Base-by-base conservation (phyloP, 495 filamentous ascomycete genomes). In the Hyaloscypha variabilis region DNA sequence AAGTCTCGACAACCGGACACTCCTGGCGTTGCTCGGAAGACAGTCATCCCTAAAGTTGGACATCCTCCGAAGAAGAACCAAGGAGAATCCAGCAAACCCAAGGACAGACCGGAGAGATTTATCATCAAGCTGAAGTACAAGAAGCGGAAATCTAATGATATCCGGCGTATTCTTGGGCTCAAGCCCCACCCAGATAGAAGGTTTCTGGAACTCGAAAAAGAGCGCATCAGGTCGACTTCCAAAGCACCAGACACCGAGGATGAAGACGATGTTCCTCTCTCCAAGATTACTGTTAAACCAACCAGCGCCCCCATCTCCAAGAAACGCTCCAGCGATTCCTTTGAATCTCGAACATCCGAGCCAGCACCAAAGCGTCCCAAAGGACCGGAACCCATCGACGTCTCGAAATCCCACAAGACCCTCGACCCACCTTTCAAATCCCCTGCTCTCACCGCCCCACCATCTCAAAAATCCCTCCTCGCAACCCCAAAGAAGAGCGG, bases 111-210 rank as follows among this genome's bases (percentile, higher is more conserved):
- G 8, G 30, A 53, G 1, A 63, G 62, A 34, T 31, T 68, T 0
- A 67, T 73, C 19, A 60, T 73, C 1, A 71, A 63, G 46, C 42
- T 73, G 19, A 69, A 65, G 39, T 71, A 69, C 62, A 73, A 71
- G 39, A 71, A 71, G 54, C 14, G 25, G 21, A 34, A 49, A 50
- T 23, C 31, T 8, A 60, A 66, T 13, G 57, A 63, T n/a, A 65
- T 72, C 19, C 34, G 29, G 24, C 64, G 62, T 2, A 58, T 69
- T 50, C 65, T 72, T 21, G 11, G 25, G 19, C 19, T 34, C 1
- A 31, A 31, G 60, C 42, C 26, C 10, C 55, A 17, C 25, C 59
- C 55, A 5, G 24, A 13, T 14, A 34, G 13, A 8, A 23, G 53
- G 26, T 65, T 61, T 39, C 21, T 60, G 51, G 42, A 42, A 42